These are phyloP conservation scores for Fusarium denticulatum DNA, from an alignment of 2,329 filamentous ascomycete genomes.

Conservation along the genomic window DNA sequence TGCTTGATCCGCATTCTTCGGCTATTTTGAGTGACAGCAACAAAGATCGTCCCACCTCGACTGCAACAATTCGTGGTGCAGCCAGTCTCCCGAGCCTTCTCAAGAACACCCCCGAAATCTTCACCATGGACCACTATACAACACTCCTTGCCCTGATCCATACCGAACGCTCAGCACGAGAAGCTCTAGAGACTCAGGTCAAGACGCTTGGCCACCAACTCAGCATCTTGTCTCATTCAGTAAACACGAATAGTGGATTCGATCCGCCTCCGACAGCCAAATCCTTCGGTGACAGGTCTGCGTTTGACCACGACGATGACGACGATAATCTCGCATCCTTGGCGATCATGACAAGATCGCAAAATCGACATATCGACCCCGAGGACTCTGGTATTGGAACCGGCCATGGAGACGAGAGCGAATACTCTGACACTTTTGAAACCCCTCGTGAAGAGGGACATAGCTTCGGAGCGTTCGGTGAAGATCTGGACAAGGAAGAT, in stretches of 20 bases:
- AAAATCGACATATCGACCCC: constrained; percentile 40
- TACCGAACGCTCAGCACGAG: constrained; percentile 65
- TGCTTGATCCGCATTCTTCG: constrained; percentile 46
- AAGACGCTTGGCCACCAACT: constrained; percentile 62
- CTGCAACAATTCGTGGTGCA: constrained; percentile 59
- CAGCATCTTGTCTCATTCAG: constrained; percentile 56
- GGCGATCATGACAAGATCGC: constrained; percentile 20
- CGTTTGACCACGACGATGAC: constrained; percentile 57
- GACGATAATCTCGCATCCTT: constrained; percentile 47
- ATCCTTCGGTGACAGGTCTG: constrained; percentile 51
- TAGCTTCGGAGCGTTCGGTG: constrained; percentile 54
- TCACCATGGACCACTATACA: constrained; percentile 59
- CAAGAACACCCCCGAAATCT: constrained; percentile 45
- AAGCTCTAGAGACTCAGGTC: constrained; percentile 66
- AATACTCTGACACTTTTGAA: constrained; percentile 60
- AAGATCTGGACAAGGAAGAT: constrained; percentile 54
- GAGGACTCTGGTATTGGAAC: constrained; percentile 52
- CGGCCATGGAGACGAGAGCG: constrained; percentile 53
- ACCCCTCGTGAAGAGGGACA: constrained; percentile 61
- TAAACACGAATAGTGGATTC: constrained; percentile 30
- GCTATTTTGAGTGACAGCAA: background rate
- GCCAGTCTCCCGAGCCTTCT: constrained; percentile 56
- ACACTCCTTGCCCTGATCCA: constrained; percentile 63
- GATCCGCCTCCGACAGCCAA: constrained; percentile 50
- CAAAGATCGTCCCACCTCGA: constrained; percentile 54